These are phyloP conservation scores for Omphalotus olearius DNA, from an alignment of 1,284 basidiomycete genomes.

Conservation along the genomic window DNA sequence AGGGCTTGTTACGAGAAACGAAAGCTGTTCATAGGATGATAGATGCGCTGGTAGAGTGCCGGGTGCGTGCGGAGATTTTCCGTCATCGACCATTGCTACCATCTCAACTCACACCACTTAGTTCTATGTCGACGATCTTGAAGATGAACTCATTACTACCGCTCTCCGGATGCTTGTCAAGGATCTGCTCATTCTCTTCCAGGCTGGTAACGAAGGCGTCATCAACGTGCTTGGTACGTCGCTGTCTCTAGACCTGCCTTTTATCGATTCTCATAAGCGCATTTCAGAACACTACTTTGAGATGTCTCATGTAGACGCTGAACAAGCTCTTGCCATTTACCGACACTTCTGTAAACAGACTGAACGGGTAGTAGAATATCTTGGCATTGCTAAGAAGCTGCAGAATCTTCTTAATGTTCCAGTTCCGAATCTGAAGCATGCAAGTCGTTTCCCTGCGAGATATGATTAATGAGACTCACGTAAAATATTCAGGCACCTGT, in stretches of 20 bases:
- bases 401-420: conserved; percentile 91
- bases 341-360: conserved; percentile 95
- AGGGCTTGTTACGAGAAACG: conserved; percentile 91
- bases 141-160: conserved; percentile 87
- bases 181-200: conserved; percentile 93
- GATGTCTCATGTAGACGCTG: conserved; percentile 92
- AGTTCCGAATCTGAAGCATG: conserved; percentile 93
- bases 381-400: conserved; percentile 89
- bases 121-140: conserved; percentile 93
- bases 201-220: conserved; percentile 96
- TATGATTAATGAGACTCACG: too few relatives aligned
- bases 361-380: conserved; percentile 90
- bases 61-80: conserved; percentile 45
- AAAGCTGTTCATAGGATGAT: conserved; percentile 88
- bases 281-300: conserved; percentile 95
- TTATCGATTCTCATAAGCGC: conserved; percentile 7
- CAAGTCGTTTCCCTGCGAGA: conserved; percentile 31
- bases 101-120: conserved; percentile 26
- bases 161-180: conserved; percentile 96
- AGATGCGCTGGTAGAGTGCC: conserved; percentile 82
- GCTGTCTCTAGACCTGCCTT: background rate
- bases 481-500: conserved; percentile 72
- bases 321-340: conserved; percentile 85
- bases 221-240: conserved; percentile 87
- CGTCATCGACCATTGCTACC: background rate